Base-by-base conservation (phyloP, 2,329 filamentous ascomycete genomes). In the Aureobasidium sp. region DNA sequence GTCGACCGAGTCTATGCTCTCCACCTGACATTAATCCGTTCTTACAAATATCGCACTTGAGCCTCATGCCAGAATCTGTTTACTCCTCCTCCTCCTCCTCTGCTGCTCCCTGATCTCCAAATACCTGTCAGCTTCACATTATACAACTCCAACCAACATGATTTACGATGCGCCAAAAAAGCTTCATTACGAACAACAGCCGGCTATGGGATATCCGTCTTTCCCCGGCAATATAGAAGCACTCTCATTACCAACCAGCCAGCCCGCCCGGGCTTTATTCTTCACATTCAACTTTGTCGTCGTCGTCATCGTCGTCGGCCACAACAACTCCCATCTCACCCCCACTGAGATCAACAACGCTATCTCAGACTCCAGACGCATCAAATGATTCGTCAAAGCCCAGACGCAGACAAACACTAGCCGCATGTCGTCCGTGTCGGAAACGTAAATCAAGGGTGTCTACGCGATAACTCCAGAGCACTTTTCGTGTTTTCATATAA, bases 371-470 rank as follows among this genome's bases (percentile, higher is more conserved):
- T 1, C 12, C 36, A 42, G 46, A 50, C 29, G 9, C 17, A n/a
- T 12, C 44, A 13, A 12, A 36, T 23, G 15, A n/a, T 8, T n/a
- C 56, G 0, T 27, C 10, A 15, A 60, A 34, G 12, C 10, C 44
- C 1, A 50, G 37, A 15, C 46, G 57, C 13, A 50, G 26, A 60
- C 57, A 60, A 60, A 60, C 46, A 34, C 29, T 60, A 12, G 57
- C 57, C 17, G 57, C 57, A 23, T 60, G 57, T 20, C 57, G 57
- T 23, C 39, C 57, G 15, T 60, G 57, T 42, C 15, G 57, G 9
- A 60, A 60, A 34, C 44, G 57, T 10, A 60, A 60, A 46, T 60
- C 57, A 41, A 60, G 36, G 17, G 57, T 60, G 42, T 51, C 27
- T 41, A 15, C 13, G 20, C 34, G 15, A 39, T 9, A 26, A n/a